These are phyloP conservation scores for Globisporangium emineosum DNA, from an alignment of 352 stramenopile genomes.

Conservation along the genomic window DNA sequence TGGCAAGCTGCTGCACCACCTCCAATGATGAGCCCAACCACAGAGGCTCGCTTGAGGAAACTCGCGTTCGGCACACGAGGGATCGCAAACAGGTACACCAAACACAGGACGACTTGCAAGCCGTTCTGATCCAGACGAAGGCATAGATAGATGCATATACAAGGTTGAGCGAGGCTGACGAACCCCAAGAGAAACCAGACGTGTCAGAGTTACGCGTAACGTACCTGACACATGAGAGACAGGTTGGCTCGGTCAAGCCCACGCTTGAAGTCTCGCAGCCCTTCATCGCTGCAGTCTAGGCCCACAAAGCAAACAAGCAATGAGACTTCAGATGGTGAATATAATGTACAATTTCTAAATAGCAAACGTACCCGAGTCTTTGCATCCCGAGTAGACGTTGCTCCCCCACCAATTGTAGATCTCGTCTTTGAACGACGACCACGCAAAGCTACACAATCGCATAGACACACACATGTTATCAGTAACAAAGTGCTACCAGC, in stretches of 20 bases:
- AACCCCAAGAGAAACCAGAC: too few relatives aligned
- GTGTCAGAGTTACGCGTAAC: too few relatives aligned
- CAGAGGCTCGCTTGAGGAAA: slow-evolving; percentile 46
- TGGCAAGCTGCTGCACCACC: slow-evolving; percentile 19
- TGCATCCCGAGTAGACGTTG: slow-evolving; percentile 71
- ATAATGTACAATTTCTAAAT: too few relatives aligned
- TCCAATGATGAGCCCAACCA: slow-evolving; percentile 44
- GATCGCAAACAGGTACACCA: slow-evolving; percentile 53
- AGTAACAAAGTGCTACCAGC: too few relatives aligned
- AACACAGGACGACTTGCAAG: slow-evolving; percentile 47
- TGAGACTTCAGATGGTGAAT: not conserved
- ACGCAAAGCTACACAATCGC: slow-evolving; percentile 44
- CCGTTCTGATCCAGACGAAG: slow-evolving; percentile 38
- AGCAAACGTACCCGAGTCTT: slow-evolving; percentile 27
- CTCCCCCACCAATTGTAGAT: slow-evolving; percentile 73
- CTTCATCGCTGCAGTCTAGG: slow-evolving; percentile 35
- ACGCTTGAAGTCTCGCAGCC: slow-evolving; percentile 38
- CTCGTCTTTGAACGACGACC: slow-evolving; percentile 70
- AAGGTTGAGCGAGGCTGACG: too few relatives aligned
- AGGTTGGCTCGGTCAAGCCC: slow-evolving; percentile 60
- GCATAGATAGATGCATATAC: not conserved
- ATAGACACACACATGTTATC: not conserved
- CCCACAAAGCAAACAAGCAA: not conserved
- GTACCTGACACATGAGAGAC: slow-evolving; percentile 52
- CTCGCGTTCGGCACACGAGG: slow-evolving; percentile 44